Base-by-base conservation (phyloP, 225 moss, liverwort and hornwort genomes). In the Sphagnum tenellum region DNA sequence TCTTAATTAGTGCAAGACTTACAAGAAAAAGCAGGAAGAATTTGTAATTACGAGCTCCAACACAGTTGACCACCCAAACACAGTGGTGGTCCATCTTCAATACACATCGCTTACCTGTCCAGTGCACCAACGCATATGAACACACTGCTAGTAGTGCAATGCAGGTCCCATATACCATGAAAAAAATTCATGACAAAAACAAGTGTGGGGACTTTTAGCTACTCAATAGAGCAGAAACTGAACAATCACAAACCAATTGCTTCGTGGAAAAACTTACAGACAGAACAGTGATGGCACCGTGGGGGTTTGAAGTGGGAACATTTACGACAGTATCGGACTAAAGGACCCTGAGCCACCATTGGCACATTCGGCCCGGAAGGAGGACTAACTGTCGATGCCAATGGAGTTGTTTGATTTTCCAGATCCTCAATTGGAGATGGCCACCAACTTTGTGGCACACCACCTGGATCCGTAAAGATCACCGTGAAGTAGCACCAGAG, bases 61-160 rank as follows among this genome's bases (percentile, higher is more conserved):
- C 92, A 66, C 95, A 95, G 64, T 95, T 95, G 12, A 95, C 95
- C 69, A 95, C 95, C 95, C 95, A 95, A 10, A 92, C 92, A 64
- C 92, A 95, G 74, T 95, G 95, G 70, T 95, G 95, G 71, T 95
- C 95, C 95, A 95, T 95, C 84, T 95, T 95, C 81, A 95, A 64
- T 46, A 95, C 89, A 75, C 95, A 95, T 11, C 95, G 84, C 60
- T 88, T 88, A 72, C 83, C 83, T 83, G 64, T 65, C 49, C 13
- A 63, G 45, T 13, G 8, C 29, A 29, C 29, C 29, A 29, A 29
- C 29, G 1, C 29, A 29, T 29, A 29, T 29, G 29, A 29, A 29
- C 29, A 29, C 29, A 29, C 29, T 29, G 29, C 29, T 29, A 29
- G 29, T 29, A 29, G 29, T 29, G 29, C 29, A 29, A 29, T 29